Evolutionary conservation across 139 green algal species (phyloP), one percentile per base, ranked within the genome.

Genomic region (Limnomonas spitsbergensis): DNA sequence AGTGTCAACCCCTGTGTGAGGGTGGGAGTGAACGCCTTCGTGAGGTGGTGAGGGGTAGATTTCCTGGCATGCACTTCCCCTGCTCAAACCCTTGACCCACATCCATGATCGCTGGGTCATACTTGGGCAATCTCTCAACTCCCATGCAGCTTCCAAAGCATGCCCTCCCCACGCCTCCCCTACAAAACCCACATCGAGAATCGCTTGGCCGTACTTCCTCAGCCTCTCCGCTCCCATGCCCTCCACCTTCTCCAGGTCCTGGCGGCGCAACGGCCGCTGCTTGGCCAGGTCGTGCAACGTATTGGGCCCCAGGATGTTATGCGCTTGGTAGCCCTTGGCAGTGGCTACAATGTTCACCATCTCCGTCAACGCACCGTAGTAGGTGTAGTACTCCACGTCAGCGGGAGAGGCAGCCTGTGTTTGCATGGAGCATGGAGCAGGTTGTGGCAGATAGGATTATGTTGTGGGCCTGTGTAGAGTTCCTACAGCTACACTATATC

Each of bases 281-380:
- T 20, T 7, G 7, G 61, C 26, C 61, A 72, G 61, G 61, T 72
- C 61, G 7, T 37, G 61, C 61, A 72, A 20, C 61, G 61, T 72
- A 20, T 72, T 72, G 61, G 61, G 61, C 29, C 61, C 61, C 27
- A 72, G 61, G 61, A 72, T 72, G 61, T 72, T 72, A 37, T 72
- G 61, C 26, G 61, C 6, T 20, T 37, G 26, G 27, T 36, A 20
- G 27, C 61, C 29, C 61, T 37, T 72, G 9, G 61, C 61, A 37
- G 6, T 72, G 9, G 61, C 61, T 20, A 72, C 61, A 20, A 72
- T 7, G 61, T 72, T 72, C 9, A 72, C 61, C 27, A 72, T 34
- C 9, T 72, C 61, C 6, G 61, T 72, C 27, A 72, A 20, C 27
- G 61, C 61, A 20, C 27, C 29, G 29, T 39, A 20, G 29, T 36